Conservation (phyloP, 345 rosid genomes). For the Stellera chamaejasme region DNA sequence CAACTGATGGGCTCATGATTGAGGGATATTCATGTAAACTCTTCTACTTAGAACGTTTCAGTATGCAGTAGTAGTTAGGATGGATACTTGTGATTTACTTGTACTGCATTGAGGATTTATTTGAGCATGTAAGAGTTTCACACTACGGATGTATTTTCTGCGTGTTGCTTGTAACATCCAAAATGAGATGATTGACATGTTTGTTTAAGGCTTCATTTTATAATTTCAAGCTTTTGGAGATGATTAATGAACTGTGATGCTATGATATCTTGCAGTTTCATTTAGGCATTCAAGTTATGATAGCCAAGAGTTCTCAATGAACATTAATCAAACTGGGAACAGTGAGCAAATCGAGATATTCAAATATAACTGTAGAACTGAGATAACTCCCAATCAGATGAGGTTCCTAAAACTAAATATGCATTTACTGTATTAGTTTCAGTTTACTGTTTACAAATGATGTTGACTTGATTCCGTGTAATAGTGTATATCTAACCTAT, state of each 20-base stretch:
- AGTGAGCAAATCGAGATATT: conserved; percentile 66
- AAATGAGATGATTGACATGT: no score
- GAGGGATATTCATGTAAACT: conserved; percentile 83
- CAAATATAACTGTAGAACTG: conserved; percentile 55
- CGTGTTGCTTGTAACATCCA: no score
- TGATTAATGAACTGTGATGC: background rate
- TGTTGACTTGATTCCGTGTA: background rate
- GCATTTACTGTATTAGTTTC: background rate
- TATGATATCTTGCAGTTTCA: conserved; percentile 54
- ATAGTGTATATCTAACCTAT: background rate
- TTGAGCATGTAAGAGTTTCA: no score
- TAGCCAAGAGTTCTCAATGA: conserved; percentile 78
- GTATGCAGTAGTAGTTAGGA: no score
- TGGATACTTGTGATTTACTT: no score
- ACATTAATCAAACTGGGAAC: conserved; percentile 70
- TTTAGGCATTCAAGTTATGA: conserved; percentile 75
- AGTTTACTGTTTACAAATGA: background rate
- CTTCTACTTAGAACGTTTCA: background rate
- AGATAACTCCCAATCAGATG: conserved; percentile 90
- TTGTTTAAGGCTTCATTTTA: no score
- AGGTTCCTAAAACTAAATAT: conserved; percentile 33
- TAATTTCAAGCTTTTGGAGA: no score
- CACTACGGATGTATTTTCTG: no score
- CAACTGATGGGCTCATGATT: conserved; percentile 71
- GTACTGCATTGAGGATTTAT: no score